A percentile compares a stretch with the other conserved stretches of the same genome.
These are phyloP conservation scores for Nigrospora oryzae DNA, from an alignment of 2,329 filamentous ascomycete species.

Conservation along the genomic window DNA sequence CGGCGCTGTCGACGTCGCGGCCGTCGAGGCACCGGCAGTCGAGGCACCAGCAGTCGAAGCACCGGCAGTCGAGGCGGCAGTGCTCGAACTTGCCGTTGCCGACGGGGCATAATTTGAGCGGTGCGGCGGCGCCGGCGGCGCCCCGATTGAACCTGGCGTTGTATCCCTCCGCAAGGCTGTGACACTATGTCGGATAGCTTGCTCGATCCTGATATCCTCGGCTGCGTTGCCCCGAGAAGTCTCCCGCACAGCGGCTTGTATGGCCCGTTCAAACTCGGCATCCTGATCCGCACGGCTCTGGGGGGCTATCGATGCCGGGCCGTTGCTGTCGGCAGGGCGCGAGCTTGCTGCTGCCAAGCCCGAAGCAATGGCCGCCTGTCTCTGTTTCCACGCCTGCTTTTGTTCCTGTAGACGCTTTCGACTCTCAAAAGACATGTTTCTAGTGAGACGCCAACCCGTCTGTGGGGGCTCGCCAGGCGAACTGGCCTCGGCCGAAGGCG, in stretches of 20 bases:
- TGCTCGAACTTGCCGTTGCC: constrained; percentile 6
- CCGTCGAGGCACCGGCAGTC: not conserved
- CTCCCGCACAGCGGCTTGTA: constrained; percentile 58
- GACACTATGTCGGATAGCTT: constrained; percentile 66
- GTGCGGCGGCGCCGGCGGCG: not conserved
- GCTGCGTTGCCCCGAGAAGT: constrained; percentile 61
- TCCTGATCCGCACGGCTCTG: constrained; percentile 26
- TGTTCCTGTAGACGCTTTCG: constrained; percentile 40
- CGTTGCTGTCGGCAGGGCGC: constrained; percentile 6
- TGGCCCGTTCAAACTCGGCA: constrained; percentile 63
- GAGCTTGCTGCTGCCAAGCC: constrained; percentile 8
- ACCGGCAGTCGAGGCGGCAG: constrained; percentile 1
- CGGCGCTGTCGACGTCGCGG: not conserved
- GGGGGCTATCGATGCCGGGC: constrained; percentile 6
- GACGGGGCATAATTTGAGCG: not conserved
- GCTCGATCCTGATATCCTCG: constrained; percentile 65
- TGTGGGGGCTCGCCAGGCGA: constrained; percentile 18
- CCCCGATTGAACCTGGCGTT: constrained; percentile 6
- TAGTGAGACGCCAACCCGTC: constrained; percentile 40
- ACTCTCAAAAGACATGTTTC: constrained; percentile 40
- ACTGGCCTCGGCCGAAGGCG: constrained; percentile 7
- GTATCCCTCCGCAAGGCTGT: constrained; percentile 34
- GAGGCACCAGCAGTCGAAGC: constrained; percentile 1
- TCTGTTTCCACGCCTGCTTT: constrained; percentile 33
- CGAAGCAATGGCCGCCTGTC: constrained; percentile 15